Evolutionary conservation across 2,329 filamentous ascomycete genomes (phyloP), one percentile per base, ranked within the genome.

Genomic region (Nemania serpens): DNA sequence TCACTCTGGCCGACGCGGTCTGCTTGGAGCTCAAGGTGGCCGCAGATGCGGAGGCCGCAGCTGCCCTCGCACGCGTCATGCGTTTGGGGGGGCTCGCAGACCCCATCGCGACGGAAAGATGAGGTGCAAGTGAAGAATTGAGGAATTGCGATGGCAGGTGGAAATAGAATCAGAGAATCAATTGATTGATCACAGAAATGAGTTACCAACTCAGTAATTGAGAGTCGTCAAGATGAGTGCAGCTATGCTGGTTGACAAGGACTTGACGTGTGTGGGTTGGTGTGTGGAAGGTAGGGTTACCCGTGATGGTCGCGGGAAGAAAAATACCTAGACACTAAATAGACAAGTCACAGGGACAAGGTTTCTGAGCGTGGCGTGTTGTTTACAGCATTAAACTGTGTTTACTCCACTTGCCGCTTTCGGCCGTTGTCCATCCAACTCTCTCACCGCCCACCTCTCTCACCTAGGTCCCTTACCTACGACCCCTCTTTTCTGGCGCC

Each of bases 1-100:
- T 50, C 18, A 62, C 42, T 43, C 25, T 29, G 7, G 25, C 25
- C 25, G 25, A 29, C 25, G 25, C 25, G 25, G 25, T 29, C 4
- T n/a, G n/a, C n/a, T 29, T 29, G 25, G 25, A 7, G 25, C 25
- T 29, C 25, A 29, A 29, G 25, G 25, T 7, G 25, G 25, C 25
- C 25, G 25, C 25, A 29, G 25, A 29, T 4, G 25, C 25, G 7
- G 65, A 50, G 39, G 69, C 63, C 22, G 69, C 67, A 49, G 71
- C 69, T 22, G 66, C 79, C 67, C 78, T 70, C 46, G 80, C 78
- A 66, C 84, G 81, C 63, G 84, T 87, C 69, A 86, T 80, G 65
- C 84, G 82, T 75, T 85, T 85, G 37, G 84, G 84, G 53, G 84
- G 84, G 60, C 82, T 86, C 65, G 77, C 73, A 54, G 75, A 75